Percentiles rank a stretch among this genome's conserved stretches.
phyloP scores from a whole-genome alignment of 768 basidiomycete genomes.

The Suillus cothurnatus region DNA sequence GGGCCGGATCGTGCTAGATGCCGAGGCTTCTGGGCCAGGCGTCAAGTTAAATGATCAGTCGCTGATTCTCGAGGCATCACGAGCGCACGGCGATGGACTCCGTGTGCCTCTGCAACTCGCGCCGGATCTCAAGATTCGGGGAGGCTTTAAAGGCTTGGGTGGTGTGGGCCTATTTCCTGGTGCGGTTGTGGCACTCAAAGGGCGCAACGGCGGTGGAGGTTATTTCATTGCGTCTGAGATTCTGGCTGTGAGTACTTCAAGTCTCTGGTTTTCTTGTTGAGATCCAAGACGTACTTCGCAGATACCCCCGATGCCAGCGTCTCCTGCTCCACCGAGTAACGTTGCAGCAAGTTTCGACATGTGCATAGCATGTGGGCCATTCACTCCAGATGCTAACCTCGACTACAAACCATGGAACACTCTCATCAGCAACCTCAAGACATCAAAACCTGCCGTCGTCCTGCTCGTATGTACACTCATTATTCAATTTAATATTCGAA shows the following conservation, averaged over 20 bases:
- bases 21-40: conserved; percentile 54
- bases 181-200: conserved; percentile 81
- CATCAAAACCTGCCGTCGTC: conserved; percentile 70
- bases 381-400: conserved; percentile 77
- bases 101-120: conserved; percentile 75
- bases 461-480: conserved; percentile 59
- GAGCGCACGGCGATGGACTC: conserved; percentile 66
- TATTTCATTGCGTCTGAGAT: conserved; percentile 86
- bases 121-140: conserved; percentile 63
- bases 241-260: conserved; percentile 52
- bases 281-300: conserved; percentile 25
- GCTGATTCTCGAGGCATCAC: conserved; percentile 81
- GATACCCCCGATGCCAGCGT: conserved; percentile 64
- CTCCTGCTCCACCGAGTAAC: conserved; percentile 36
- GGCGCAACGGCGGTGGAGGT: conserved; percentile 88
- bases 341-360: conserved; percentile 59
- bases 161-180: conserved; percentile 87
- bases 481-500: conserved; percentile 6
- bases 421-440: conserved; percentile 62
- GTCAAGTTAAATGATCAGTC: conserved; percentile 75
- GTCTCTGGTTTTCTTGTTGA: not conserved
- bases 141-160: conserved; percentile 58
- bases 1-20: conserved; percentile 73
- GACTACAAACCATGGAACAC: conserved; percentile 69
- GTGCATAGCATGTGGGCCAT: conserved; percentile 84